These are phyloP conservation scores for Trichoderma guizhouense DNA, from an alignment of 2,329 filamentous ascomycete genomes.

Conservation along the genomic window DNA sequence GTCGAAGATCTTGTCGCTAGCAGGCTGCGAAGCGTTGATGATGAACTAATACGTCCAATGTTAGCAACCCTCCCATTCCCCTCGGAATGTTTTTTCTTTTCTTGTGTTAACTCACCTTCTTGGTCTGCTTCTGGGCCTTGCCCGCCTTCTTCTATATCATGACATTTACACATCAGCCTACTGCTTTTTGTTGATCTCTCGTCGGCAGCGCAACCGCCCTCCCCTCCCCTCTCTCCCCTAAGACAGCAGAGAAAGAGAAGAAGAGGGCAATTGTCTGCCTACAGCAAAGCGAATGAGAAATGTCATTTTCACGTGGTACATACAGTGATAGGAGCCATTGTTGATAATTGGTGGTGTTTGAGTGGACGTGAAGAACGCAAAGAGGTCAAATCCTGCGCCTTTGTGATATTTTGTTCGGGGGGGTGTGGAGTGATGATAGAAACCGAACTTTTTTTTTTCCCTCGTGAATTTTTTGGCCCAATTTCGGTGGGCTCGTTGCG, in stretches of 20 bases:
- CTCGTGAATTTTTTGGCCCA: conserved; percentile 16
- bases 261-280: background rate
- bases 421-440: conserved; percentile 13
- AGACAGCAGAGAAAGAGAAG: conserved; percentile 25
- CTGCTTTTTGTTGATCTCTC: conserved; percentile 56
- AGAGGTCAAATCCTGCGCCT: conserved; percentile 81
- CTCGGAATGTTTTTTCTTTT: background rate
- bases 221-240: background rate
- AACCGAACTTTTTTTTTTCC: background rate
- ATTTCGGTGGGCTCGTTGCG: conserved; percentile 28
- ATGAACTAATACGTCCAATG: conserved; percentile 66
- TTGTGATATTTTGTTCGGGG: conserved; percentile 24
- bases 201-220: background rate
- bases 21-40: conserved; percentile 98
- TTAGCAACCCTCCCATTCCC: background rate
- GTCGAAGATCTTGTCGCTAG: conserved; percentile 99
- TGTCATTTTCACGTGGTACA: conserved; percentile 49
- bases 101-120: conserved; percentile 62
- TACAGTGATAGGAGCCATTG: conserved; percentile 85
- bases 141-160: conserved; percentile 62
- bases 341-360: conserved; percentile 36
- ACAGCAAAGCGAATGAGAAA: conserved; percentile 18
- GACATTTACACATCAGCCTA: conserved; percentile 79
- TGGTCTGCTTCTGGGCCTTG: conserved; percentile 76
- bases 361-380: conserved; percentile 46